phyloP scores from a whole-genome alignment of 352 stramenopile genomes.

The Phytopythium vexans region DNA sequence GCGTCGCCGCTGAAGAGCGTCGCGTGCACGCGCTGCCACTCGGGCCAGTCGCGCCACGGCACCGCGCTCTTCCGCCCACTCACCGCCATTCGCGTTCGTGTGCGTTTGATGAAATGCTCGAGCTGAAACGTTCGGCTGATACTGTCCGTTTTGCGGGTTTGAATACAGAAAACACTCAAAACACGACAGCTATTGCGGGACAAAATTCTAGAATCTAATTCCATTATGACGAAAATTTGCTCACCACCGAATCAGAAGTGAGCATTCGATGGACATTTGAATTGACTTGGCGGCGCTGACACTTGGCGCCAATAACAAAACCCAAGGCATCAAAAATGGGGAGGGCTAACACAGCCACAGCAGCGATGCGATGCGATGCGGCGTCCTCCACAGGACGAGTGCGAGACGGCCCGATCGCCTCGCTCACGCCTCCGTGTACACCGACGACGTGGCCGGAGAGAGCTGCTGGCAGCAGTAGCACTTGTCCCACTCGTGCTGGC shows the following conservation, averaged over 20 bases:
- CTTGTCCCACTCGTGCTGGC: constrained; percentile 62
- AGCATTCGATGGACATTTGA: too few relatives aligned
- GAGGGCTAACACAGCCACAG: too few relatives aligned
- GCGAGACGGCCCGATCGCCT: background rate
- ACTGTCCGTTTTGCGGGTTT: too few relatives aligned
- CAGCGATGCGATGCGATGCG: background rate
- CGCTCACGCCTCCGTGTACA: constrained; percentile 50
- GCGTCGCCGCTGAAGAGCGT: constrained; percentile 50
- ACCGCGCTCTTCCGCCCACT: constrained; percentile 44
- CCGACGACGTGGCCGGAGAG: constrained; percentile 60
- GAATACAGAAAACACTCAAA: too few relatives aligned
- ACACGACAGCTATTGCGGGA: too few relatives aligned
- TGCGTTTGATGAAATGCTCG: background rate
- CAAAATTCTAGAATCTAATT: too few relatives aligned
- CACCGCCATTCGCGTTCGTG: constrained; percentile 17
- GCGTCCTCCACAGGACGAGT: background rate
- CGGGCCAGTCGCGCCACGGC: constrained; percentile 66
- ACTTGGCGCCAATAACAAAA: too few relatives aligned
- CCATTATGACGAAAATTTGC: too few relatives aligned
- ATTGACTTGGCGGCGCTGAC: too few relatives aligned
- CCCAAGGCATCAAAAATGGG: too few relatives aligned
- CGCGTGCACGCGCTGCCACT: constrained; percentile 68
- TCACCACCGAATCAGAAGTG: too few relatives aligned
- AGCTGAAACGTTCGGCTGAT: background rate
- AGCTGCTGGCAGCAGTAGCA: constrained; percentile 78